Evolutionary conservation across 371 early-diverging fungal species (phyloP).

Genomic region (Phascolomyces articulosus): DNA sequence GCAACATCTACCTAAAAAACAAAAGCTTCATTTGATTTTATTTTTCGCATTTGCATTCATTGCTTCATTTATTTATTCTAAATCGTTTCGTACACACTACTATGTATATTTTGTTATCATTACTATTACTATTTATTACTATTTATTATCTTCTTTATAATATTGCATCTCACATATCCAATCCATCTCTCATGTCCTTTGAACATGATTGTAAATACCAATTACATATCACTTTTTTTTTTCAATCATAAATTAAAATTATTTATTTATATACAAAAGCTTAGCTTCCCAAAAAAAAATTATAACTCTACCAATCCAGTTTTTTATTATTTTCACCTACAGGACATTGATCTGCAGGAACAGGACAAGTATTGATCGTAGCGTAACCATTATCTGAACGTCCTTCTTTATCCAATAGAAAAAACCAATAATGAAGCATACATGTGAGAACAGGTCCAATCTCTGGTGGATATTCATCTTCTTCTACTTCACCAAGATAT

Average conservation of each 20-base stretch:
- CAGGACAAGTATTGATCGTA: constrained; percentile 47
- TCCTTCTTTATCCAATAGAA: constrained; percentile 44
- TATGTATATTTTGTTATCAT: too few species aligned
- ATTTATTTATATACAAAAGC: too few species aligned
- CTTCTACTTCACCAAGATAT: constrained; percentile 38
- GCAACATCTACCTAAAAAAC: neutral
- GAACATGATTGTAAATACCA: too few species aligned
- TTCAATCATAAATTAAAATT: too few species aligned
- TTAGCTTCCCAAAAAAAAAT: too few species aligned
- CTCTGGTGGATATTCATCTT: constrained; percentile 50
- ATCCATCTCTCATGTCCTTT: neutral
- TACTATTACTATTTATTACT: too few species aligned
- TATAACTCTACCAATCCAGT: constrained; percentile 20
- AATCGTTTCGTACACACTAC: too few species aligned
- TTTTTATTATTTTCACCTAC: constrained; percentile 11
- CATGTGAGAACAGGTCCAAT: constrained; percentile 50
- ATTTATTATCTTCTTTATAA: too few species aligned
- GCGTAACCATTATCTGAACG: constrained; percentile 33
- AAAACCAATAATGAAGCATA: constrained; percentile 54
- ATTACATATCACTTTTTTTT: too few species aligned
- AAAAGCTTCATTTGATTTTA: neutral
- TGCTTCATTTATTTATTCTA: too few species aligned
- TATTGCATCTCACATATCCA: too few species aligned
- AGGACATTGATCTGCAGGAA: constrained; percentile 13
- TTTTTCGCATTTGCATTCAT: too few species aligned